Percentiles rank a stretch among this genome's conserved stretches.
phyloP scores from a whole-genome alignment of 2,329 filamentous ascomycete species.

The Fusarium stilboides region DNA sequence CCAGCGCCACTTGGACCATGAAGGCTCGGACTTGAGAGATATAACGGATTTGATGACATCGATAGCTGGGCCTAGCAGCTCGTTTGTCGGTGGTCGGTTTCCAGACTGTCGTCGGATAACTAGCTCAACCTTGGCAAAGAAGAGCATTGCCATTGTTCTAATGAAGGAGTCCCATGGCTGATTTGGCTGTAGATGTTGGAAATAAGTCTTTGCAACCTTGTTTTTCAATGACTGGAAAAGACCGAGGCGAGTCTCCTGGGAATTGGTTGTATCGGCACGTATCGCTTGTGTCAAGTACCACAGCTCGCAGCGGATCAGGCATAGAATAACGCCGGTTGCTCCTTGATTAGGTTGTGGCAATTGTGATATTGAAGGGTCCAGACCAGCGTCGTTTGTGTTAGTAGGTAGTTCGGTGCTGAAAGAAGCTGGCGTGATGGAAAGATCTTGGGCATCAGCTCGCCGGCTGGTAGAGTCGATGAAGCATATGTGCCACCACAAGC shows the following conservation, averaged over 20 bases:
- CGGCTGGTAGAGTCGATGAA: conserved; percentile 48
- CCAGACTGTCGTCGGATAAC: conserved; percentile 34
- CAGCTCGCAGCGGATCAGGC: conserved; percentile 48
- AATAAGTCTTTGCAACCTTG: conserved; percentile 28
- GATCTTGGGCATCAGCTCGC: conserved; percentile 24
- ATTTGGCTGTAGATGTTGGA: conserved; percentile 20
- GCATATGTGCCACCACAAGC: conserved; percentile 52
- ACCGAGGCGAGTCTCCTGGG: conserved; percentile 20
- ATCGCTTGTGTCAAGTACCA: conserved; percentile 46
- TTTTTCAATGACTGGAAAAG: conserved; percentile 25
- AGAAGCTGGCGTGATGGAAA: conserved; percentile 37
- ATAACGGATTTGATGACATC: conserved; percentile 43
- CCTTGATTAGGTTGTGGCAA: neutral
- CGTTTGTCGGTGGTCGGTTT: neutral
- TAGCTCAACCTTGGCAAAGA: conserved; percentile 51
- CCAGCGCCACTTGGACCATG: conserved; percentile 51
- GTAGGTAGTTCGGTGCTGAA: conserved; percentile 61
- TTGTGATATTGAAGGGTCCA: neutral
- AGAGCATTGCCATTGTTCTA: conserved; percentile 43
- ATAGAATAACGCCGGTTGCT: conserved; percentile 33
- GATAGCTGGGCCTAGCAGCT: conserved; percentile 24
- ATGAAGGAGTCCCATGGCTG: conserved; percentile 37
- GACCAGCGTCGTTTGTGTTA: conserved; percentile 58
- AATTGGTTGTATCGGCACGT: conserved; percentile 16
- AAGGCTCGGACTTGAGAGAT: conserved; percentile 38